Evolutionary conservation across 2,329 filamentous ascomycete species (phyloP), one percentile per base, ranked within the genome.

Genomic region (Corinectria fuckeliana): DNA sequence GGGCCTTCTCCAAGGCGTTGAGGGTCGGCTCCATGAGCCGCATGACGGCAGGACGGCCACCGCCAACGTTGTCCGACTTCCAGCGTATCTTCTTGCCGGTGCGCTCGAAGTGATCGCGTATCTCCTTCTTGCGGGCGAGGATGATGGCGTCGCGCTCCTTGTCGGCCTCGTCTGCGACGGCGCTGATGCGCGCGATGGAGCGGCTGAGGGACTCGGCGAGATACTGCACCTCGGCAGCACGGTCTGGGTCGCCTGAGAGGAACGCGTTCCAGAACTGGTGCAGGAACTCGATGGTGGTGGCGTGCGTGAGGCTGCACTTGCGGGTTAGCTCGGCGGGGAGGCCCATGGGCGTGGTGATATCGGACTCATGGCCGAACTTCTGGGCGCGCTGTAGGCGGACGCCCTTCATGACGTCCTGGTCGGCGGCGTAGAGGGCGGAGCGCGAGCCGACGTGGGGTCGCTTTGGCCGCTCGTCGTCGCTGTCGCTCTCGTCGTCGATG

Each of bases 211-310:
- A 94, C 73, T 96, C 91, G 7, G 91, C 88, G 45, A 97, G 83
- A 62, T 91, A 92, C 6, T 88, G 87, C 13, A 97, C 83, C 76
- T 99, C 94, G 39, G 83, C 83, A 0, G 92, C 91, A 30, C 92
- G 88, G 60, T 92, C 89, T 1, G 91, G 79, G 71, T 97, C 92
- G 13, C 93, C 94, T 0, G 93, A 97, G 23, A 96, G 83, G 71
- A 96, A 99, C 0, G 93, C 88, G 30, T 87, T 85, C 94, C 94
- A 99, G 79, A 99, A 99, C 75, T 98, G 96, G 69, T 94, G 91
- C n/a, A 99, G 80, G 71, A 98, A 99, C 72, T 99, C 95, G 34
- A 91, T 90, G 0, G 92, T 96, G 0, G 95, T 99, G 52, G 93
- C 93, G 74, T 98, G 93, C 0, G 94, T 97, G 55, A 87, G 76